Conservation (phyloP, 2,329 filamentous ascomycete species). For the Scedosporium apiospermum region DNA sequence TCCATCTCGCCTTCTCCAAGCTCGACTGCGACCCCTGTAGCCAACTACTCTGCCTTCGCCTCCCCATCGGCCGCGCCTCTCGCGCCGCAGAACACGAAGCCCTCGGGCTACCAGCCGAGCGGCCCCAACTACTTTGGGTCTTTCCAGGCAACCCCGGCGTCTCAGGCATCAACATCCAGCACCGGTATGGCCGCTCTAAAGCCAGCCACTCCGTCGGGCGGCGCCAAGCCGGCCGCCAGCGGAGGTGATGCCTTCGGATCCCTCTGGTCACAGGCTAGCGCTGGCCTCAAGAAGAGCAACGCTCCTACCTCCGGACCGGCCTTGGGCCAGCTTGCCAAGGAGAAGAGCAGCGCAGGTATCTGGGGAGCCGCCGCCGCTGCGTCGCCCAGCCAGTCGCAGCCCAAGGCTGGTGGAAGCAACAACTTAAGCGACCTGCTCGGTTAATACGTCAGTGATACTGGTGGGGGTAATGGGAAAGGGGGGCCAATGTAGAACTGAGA, state of each 20-base stretch:
- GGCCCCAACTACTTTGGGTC: constrained; percentile 95
- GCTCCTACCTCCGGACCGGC: constrained; percentile 59
- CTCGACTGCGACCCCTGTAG: constrained; percentile 41
- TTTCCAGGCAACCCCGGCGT: constrained; percentile 38
- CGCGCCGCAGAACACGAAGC: constrained; percentile 14
- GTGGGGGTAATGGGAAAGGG: background rate
- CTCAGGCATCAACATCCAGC: constrained; percentile 22
- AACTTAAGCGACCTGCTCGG: constrained; percentile 42
- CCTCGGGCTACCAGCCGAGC: constrained; percentile 31
- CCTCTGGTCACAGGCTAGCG: constrained; percentile 69
- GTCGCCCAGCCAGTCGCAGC: constrained; percentile 16
- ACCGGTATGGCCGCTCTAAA: constrained; percentile 36
- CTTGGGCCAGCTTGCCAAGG: constrained; percentile 91
- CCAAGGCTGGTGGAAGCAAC: constrained; percentile 14
- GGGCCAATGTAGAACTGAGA: background rate
- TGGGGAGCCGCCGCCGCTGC: constrained; percentile 64
- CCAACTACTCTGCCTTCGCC: constrained; percentile 56
- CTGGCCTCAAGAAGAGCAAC: constrained; percentile 63
- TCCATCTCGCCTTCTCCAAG: constrained; percentile 69
- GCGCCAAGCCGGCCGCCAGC: constrained; percentile 36
- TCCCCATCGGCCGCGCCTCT: constrained; percentile 29
- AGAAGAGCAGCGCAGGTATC: constrained; percentile 89
- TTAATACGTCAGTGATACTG: constrained; percentile 13
- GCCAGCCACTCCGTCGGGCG: constrained; percentile 33
- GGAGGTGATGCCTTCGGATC: constrained; percentile 84